Base-by-base conservation (phyloP, 176 grass and related monocot genomes). In the Tuctoria greenei region DNA sequence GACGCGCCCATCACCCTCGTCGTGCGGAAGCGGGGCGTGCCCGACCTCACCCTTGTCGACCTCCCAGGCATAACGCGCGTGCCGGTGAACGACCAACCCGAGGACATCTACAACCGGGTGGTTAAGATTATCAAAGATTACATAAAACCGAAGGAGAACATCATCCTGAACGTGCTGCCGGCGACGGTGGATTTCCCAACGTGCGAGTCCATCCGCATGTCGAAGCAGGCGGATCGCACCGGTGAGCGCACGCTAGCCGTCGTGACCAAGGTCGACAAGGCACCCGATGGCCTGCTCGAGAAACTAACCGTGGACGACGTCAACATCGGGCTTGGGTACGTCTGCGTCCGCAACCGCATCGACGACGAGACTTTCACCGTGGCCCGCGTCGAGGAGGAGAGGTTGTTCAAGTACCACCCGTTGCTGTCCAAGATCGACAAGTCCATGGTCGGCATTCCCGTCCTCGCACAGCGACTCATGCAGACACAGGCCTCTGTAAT, bases 181-280 rank as follows among this genome's bases (percentile, higher is more conserved):
- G 85, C 91, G 7, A 80, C 78, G 0, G 88, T 93, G 0, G 91
- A 90, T 74, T 93, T 93, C 59, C 82, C 91, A 0, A 93, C 91
- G 15, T 90, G 91, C 70, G 85, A 90, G 74, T 90, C 88, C 15
- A 88, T 93, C 76, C 43, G 79, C 28, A 90, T 93, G 91, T 93
- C 88, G 3, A 88, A 88, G 82, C 73, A 79, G 37, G 91, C 88
- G 23, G 91, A 93, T 69, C 69, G 62, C 50, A 79, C 77, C 2
- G 88, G 91, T 0, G 82, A 90, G 74, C 72, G 91, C 40, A 93
- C 91, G 9, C 82, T 93, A 0, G 91, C 88, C 0, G 88, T 93
- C 7, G 91, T 93, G 28, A 93, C 91, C 18, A 90, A 90, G 42
- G 80, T 39, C 0, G 88, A 93, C 64, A 80, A 31, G 78, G 13